Evolutionary conservation across 306 rosid species (phyloP).

Genomic region (Sechiopsis laciniata): DNA sequence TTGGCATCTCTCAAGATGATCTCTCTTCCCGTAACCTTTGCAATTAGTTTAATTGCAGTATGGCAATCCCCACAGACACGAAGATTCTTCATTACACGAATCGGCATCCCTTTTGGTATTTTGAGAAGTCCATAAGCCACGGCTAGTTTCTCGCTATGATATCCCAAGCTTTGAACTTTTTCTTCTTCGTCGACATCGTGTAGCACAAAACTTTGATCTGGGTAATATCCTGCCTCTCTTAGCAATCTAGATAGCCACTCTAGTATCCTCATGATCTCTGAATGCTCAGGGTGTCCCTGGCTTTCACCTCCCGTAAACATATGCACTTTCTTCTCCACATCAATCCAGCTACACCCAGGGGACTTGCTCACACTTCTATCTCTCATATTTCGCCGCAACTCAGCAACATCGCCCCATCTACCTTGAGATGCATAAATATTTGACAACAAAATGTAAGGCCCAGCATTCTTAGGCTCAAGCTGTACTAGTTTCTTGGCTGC

Average conservation of each 20-base stretch:
- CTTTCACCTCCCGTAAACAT: constrained; percentile 30
- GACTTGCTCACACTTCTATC: constrained; percentile 22
- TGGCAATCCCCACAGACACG: constrained; percentile 36
- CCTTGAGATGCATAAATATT: constrained; percentile 30
- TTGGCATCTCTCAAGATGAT: constrained; percentile 28
- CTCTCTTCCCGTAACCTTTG: constrained; percentile 23
- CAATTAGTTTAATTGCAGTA: constrained; percentile 26
- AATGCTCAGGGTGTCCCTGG: constrained; percentile 18
- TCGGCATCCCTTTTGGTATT: constrained; percentile 17
- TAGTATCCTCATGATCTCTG: constrained; percentile 18
- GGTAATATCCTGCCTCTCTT: constrained; percentile 25
- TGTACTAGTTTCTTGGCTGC: constrained; percentile 30
- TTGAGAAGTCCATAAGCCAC: constrained; percentile 30
- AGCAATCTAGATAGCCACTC: constrained; percentile 23
- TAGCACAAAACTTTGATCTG: constrained; percentile 24
- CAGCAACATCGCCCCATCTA: constrained; percentile 26
- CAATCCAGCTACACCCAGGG: constrained; percentile 35
- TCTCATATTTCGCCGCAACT: constrained; percentile 24
- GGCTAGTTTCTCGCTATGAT: constrained; percentile 31
- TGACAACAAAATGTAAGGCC: constrained; percentile 27
- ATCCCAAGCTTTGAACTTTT: constrained; percentile 25
- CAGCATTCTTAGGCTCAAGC: constrained; percentile 24
- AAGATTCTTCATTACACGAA: constrained; percentile 31
- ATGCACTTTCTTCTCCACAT: constrained; percentile 29
- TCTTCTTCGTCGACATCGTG: constrained; percentile 31